Evolutionary conservation across 257 asterid species (phyloP).

Genomic region (Orobanche coerulescens): DNA sequence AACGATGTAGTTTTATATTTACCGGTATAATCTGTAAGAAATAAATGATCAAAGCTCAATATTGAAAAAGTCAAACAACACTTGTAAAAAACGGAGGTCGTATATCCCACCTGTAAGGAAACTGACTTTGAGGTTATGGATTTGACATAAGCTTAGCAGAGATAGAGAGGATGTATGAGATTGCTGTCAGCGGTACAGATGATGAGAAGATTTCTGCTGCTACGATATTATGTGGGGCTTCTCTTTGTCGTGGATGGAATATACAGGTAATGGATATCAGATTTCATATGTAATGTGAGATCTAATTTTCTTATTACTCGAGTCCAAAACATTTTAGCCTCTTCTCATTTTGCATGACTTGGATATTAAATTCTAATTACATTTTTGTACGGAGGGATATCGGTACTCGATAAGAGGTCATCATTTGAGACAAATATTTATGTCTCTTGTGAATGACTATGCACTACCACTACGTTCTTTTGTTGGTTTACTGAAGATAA

Average conservation of each 20-base stretch:
- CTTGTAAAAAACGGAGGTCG: too few species aligned
- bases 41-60: too few species aligned
- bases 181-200: constrained; percentile 76
- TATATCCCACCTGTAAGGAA: constrained; percentile 29
- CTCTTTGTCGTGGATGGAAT: constrained; percentile 96
- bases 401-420: not conserved
- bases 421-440: constrained; percentile 6
- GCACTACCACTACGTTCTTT: constrained; percentile 5
- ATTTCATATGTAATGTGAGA: constrained; percentile 3
- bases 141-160: constrained; percentile 94
- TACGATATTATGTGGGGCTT: constrained; percentile 84
- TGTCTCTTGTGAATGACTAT: not conserved
- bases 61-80: too few species aligned
- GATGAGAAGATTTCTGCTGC: constrained; percentile 97
- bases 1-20: too few species aligned
- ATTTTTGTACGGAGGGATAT: constrained; percentile 11
- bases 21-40: too few species aligned
- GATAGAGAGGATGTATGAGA: constrained; percentile 86
- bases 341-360: constrained; percentile 9
- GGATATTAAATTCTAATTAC: constrained; percentile 4
- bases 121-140: constrained; percentile 63
- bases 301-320: constrained; percentile 4
- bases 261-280: constrained; percentile 58
- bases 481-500: constrained; percentile 9
- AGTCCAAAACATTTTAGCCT: constrained; percentile 1